These are phyloP conservation scores for Pseudozyma thailandica DNA, from an alignment of 1,284 basidiomycete species.

Conservation along the genomic window DNA sequence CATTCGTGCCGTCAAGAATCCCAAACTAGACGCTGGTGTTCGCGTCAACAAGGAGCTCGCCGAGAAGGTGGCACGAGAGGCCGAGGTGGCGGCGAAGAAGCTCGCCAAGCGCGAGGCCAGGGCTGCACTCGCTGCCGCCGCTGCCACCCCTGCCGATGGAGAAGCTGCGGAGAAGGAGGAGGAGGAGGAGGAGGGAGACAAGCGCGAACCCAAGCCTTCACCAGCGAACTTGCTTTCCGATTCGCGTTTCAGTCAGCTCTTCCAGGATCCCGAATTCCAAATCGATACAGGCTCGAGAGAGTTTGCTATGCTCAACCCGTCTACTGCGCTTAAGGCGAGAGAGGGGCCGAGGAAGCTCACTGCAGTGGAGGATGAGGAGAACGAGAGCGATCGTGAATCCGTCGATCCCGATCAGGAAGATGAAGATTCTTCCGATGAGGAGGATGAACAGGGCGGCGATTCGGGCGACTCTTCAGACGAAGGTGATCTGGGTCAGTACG, in stretches of 20 bases:
- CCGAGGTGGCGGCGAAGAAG: slow-evolving; percentile 74
- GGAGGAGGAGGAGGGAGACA: slow-evolving; percentile 61
- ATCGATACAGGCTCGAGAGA: slow-evolving; percentile 89
- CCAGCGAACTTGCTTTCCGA: slow-evolving; percentile 76
- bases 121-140: slow-evolving; percentile 31
- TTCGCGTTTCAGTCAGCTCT: slow-evolving; percentile 88
- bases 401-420: slow-evolving; percentile 68
- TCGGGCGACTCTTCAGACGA: slow-evolving; percentile 70
- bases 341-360: slow-evolving; percentile 71
- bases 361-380: slow-evolving; percentile 88
- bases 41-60: slow-evolving; percentile 94
- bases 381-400: slow-evolving; percentile 81
- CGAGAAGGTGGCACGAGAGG: slow-evolving; percentile 81
- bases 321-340: slow-evolving; percentile 70
- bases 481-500: slow-evolving; percentile 51
- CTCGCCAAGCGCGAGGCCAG: slow-evolving; percentile 59
- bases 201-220: slow-evolving; percentile 12
- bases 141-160: slow-evolving; percentile 54
- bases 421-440: slow-evolving; percentile 15
- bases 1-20: slow-evolving; percentile 74
- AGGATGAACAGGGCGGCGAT: slow-evolving; percentile 43
- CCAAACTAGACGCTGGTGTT: slow-evolving; percentile 66
- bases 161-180: slow-evolving; percentile 68
- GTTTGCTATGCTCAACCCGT: slow-evolving; percentile 90
- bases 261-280: slow-evolving; percentile 91